phyloP scores from a whole-genome alignment of 2,329 filamentous ascomycete genomes.

The Fusarium buxicola region DNA sequence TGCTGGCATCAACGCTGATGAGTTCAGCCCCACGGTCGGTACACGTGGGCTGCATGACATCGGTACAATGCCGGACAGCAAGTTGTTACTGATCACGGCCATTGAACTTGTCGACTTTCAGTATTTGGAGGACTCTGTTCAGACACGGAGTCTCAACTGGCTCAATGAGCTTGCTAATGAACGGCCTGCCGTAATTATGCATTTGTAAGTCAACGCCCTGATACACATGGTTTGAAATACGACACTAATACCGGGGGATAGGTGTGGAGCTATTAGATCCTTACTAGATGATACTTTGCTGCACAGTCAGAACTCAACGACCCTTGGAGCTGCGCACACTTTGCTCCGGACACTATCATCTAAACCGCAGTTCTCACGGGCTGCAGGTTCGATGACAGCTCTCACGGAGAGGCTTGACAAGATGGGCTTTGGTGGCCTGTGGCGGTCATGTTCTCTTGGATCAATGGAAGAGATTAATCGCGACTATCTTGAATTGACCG shows the following conservation, averaged over 20 bases:
- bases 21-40: conserved; percentile 44
- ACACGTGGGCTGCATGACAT: conserved; percentile 49
- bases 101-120: conserved; percentile 76
- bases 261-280: conserved; percentile 66
- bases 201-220: conserved; percentile 61
- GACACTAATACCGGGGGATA: conserved; percentile 44
- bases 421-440: conserved; percentile 73
- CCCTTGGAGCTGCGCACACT: conserved; percentile 70
- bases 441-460: conserved; percentile 66
- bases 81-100: conserved; percentile 71
- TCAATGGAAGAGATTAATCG: conserved; percentile 51
- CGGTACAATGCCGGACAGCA: conserved; percentile 66
- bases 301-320: conserved; percentile 71
- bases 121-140: conserved; percentile 70
- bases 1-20: conserved; percentile 62
- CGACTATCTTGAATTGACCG: conserved; percentile 62
- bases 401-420: conserved; percentile 67
- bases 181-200: conserved; percentile 67
- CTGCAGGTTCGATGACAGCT: conserved; percentile 59
- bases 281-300: conserved; percentile 71
- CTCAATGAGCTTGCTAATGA: conserved; percentile 66
- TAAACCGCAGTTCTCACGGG: conserved; percentile 62
- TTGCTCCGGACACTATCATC: conserved; percentile 70
- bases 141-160: conserved; percentile 69
- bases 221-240: too few species aligned